These are phyloP conservation scores for Neurospora discreta DNA, from an alignment of 495 filamentous ascomycete genomes.

Conservation along the genomic window DNA sequence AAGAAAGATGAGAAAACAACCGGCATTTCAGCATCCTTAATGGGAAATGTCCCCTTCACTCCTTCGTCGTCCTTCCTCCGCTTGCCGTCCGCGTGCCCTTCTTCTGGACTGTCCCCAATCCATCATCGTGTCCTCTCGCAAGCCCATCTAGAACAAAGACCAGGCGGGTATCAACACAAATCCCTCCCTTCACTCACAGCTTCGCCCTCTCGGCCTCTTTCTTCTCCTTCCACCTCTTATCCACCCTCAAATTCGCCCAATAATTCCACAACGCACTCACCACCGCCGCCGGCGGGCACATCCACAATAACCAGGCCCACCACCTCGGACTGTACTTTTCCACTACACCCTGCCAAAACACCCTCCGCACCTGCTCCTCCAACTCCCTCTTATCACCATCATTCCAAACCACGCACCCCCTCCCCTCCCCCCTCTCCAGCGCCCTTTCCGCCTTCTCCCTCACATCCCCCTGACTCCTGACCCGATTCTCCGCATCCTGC, in stretches of 20 bases:
- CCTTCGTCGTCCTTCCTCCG: background rate
- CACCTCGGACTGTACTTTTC: slow-evolving; percentile 52
- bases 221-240: slow-evolving; percentile 57
- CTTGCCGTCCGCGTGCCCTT: background rate
- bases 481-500: slow-evolving; percentile 73
- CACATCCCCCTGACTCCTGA: slow-evolving; percentile 75
- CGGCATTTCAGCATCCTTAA: too few species aligned
- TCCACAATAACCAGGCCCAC: slow-evolving; percentile 69
- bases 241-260: slow-evolving; percentile 52
- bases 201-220: slow-evolving; percentile 58
- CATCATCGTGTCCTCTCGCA: background rate
- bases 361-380: slow-evolving; percentile 47
- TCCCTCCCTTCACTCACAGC: slow-evolving; percentile 32
- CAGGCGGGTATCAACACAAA: background rate
- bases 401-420: slow-evolving; percentile 78
- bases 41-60: background rate
- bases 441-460: slow-evolving; percentile 66
- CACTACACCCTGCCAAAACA: slow-evolving; percentile 44
- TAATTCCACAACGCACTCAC: slow-evolving; percentile 54
- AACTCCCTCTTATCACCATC: slow-evolving; percentile 62
- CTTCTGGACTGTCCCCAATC: background rate
- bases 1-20: background rate
- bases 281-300: slow-evolving; percentile 61
- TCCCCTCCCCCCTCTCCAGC: slow-evolving; percentile 46
- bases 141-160: background rate